Evolutionary conservation across 1,284 basidiomycete species (phyloP), one percentile per base, ranked within the genome.

Genomic region (Tilletia setariae): DNA sequence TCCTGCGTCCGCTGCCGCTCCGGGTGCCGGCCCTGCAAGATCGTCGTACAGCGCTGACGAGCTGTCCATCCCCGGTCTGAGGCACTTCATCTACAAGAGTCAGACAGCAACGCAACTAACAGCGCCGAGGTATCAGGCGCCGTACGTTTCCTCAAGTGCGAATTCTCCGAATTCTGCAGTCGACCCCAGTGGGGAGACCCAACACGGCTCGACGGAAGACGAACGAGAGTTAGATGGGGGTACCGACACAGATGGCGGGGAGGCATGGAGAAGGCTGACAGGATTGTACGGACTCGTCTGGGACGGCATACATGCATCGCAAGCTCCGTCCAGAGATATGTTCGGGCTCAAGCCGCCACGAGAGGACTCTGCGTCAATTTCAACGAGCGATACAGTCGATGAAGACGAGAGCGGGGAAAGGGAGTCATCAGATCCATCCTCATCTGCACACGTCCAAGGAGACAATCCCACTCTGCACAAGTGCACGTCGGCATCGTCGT

Each of bases 41-140:
- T 66, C 51, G 11, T 47, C 68, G 30, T 74, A 73, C 44, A 70
- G 69, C 0, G 65, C 74, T 82, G 85, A 81, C 2, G 89, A 90
- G 53, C 84, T 98, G 1, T 89, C 89, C 2, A 90, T 95, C 66
- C 91, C 93, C 0, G 94, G 94, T 0, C 84, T 98, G 30, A 87
- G 91, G 32, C 95, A 98, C 83, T 98, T 98, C 80, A 84, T 96
- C 64, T 98, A 96, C 86, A 97, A 96, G 84, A 92, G 91, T 21
- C 87, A 92, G n/a, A 85, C 44, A 21, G 23, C 16, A 4, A 49
- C 63, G 23, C 95, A 98, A 81, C 86, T 95, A 40, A 96, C 93
- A 0, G 85, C 87, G 72, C 93, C 94, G 0, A 83, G 56, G 56
- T 61, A 32, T 21, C 30, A 61, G 56, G 30, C 30, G 2, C 56